These are phyloP conservation scores for Batrachochytrium dendrobatidis DNA, from an alignment of 371 early-diverging fungal genomes.

Conservation along the genomic window DNA sequence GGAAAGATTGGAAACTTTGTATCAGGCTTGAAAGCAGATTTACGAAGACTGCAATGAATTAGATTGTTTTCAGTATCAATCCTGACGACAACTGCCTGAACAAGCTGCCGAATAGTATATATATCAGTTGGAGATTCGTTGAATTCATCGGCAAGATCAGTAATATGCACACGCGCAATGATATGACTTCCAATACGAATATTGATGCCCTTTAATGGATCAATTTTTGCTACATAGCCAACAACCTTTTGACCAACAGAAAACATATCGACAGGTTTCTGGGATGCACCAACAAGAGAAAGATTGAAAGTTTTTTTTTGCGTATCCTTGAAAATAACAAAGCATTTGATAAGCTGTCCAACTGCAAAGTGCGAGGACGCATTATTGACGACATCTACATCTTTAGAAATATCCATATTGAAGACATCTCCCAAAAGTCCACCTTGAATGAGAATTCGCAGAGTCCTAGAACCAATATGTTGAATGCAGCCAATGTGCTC, in stretches of 20 bases:
- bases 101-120: slow-evolving; percentile 38
- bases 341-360: slow-evolving; percentile 54
- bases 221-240: slow-evolving; percentile 45
- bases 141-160: slow-evolving; percentile 55
- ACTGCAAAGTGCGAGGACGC: slow-evolving; percentile 41
- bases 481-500: slow-evolving; percentile 52
- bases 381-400: slow-evolving; percentile 37
- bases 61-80: slow-evolving; percentile 44
- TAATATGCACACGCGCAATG: slow-evolving; percentile 52
- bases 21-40: slow-evolving; percentile 2
- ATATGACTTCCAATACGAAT: slow-evolving; percentile 46
- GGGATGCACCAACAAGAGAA: slow-evolving; percentile 3
- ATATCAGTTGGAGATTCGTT: slow-evolving; percentile 41
- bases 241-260: slow-evolving; percentile 43
- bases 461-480: slow-evolving; percentile 31
- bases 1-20: no score
- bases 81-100: slow-evolving; percentile 45
- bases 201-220: slow-evolving; percentile 37
- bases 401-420: slow-evolving; percentile 38
- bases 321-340: slow-evolving; percentile 40
- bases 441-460: slow-evolving; percentile 41
- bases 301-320: slow-evolving; percentile 34
- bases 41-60: slow-evolving; percentile 50
- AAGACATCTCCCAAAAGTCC: slow-evolving; percentile 41
- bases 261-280: slow-evolving; percentile 29